phyloP scores from a whole-genome alignment of 2,329 filamentous ascomycete species.

The Alternaria postmessia region DNA sequence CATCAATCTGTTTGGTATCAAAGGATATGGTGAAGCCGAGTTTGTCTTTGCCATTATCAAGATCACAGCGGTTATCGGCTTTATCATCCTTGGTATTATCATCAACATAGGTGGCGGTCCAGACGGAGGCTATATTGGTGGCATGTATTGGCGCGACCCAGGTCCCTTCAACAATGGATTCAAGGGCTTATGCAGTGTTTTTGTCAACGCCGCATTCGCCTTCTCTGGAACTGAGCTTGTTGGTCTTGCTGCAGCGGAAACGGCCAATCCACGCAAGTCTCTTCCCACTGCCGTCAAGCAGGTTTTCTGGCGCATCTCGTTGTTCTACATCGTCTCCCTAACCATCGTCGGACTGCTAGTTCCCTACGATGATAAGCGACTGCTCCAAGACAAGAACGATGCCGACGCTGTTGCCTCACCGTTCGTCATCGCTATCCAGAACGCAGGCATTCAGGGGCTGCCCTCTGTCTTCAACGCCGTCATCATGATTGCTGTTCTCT shows the following conservation, averaged over 20 bases:
- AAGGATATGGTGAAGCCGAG: conserved; percentile 88
- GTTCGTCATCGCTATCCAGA: conserved; percentile 90
- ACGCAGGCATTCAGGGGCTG: conserved; percentile 80
- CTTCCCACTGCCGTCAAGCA: conserved; percentile 91
- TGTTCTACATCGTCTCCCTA: conserved; percentile 86
- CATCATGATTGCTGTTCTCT: conserved; percentile 88
- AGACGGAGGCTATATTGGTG: conserved; percentile 77
- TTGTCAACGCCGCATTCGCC: conserved; percentile 78
- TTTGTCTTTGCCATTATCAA: conserved; percentile 89
- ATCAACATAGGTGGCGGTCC: conserved; percentile 78
- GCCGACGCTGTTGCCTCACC: conserved; percentile 80
- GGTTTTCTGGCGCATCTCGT: conserved; percentile 82
- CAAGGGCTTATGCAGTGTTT: conserved; percentile 81
- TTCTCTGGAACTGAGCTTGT: conserved; percentile 81
- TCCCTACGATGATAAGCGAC: conserved; percentile 70
- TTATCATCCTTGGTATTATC: conserved; percentile 87
- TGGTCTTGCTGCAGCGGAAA: conserved; percentile 80
- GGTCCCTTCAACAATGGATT: conserved; percentile 88
- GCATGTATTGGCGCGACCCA: conserved; percentile 76
- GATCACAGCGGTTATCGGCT: conserved; percentile 83
- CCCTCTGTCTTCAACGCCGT: conserved; percentile 95
- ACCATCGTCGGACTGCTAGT: conserved; percentile 84
- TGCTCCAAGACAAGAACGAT: conserved; percentile 66
- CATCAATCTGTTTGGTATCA: conserved; percentile 75
- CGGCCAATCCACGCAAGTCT: conserved; percentile 80